phyloP scores from a whole-genome alignment of 2,329 filamentous ascomycete genomes.

The Aschersonia sp. region DNA sequence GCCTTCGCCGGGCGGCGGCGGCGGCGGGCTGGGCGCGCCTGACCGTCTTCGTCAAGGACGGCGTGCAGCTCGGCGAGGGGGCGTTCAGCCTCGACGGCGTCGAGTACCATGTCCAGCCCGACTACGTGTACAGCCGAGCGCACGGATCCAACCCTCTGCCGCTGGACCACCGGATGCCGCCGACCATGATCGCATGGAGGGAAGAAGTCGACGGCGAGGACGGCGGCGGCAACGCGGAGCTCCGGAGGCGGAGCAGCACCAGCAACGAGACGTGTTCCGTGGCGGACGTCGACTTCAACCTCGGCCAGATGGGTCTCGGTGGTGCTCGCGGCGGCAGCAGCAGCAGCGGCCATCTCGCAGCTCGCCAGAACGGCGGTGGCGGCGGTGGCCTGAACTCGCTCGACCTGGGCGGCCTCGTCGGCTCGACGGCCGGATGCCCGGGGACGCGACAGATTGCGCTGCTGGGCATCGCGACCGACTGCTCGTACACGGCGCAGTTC shows the following conservation, averaged over 20 bases:
- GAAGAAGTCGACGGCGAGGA: not conserved
- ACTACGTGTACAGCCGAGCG: conserved; percentile 3
- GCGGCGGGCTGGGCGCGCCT: conserved; percentile 5
- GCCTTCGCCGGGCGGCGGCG: not conserved
- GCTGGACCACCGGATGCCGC: not conserved
- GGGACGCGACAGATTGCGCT: conserved; percentile 67
- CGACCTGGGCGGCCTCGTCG: conserved; percentile 32
- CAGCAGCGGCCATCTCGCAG: not conserved
- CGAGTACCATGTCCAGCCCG: conserved; percentile 6
- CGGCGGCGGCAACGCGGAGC: not conserved
- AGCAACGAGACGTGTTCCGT: not conserved
- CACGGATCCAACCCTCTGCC: not conserved
- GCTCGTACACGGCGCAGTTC: conserved; percentile 62
- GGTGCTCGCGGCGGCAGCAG: too few species aligned
- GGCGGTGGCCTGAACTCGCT: not conserved
- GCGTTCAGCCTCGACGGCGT: conserved; percentile 6
- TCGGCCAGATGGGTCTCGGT: not conserved
- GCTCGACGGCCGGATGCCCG: conserved; percentile 63
- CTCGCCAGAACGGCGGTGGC: not conserved
- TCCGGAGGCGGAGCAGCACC: not conserved
- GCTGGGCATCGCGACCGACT: conserved; percentile 84
- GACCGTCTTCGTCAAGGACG: conserved; percentile 1
- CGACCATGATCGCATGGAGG: conserved; percentile 1
- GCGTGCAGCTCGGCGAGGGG: conserved; percentile 3
- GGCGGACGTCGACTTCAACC: not conserved